phyloP scores from a whole-genome alignment of 1,284 basidiomycete species.

The Cutaneotrichosporon cavernicola region DNA sequence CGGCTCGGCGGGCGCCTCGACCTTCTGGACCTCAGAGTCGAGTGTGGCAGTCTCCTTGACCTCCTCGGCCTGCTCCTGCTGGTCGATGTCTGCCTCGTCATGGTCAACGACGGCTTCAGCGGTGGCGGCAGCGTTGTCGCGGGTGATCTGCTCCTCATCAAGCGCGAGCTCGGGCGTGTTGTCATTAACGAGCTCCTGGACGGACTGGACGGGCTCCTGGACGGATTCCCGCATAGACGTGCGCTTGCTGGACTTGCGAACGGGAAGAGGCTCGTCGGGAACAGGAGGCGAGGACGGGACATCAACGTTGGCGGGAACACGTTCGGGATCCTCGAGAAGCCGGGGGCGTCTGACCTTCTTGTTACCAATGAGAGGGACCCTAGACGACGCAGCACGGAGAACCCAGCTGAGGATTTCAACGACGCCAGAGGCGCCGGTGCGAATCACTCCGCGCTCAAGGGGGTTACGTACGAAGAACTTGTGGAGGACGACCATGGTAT shows the following conservation, averaged over 20 bases:
- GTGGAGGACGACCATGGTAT: constrained; percentile 26
- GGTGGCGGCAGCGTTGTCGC: constrained; percentile 3
- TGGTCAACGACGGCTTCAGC: not conserved
- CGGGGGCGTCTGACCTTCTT: not conserved
- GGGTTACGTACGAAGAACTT: constrained; percentile 38
- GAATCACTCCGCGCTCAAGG: constrained; percentile 26
- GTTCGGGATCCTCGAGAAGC: not conserved
- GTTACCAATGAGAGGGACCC: not conserved
- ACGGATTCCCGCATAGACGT: not conserved
- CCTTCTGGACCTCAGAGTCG: constrained; percentile 8
- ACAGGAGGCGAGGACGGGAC: constrained; percentile 5
- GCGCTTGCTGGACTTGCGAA: constrained; percentile 9
- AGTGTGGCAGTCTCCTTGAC: constrained; percentile 4
- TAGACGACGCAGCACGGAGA: not conserved
- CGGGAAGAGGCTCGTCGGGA: not conserved
- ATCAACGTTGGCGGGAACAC: not conserved
- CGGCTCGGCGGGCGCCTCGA: not conserved
- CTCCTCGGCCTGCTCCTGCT: constrained; percentile 4
- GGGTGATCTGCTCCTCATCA: not conserved
- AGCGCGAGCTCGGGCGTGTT: not conserved
- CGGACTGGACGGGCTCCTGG: constrained; percentile 3
- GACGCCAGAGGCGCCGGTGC: constrained; percentile 27
- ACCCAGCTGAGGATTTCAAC: constrained; percentile 22
- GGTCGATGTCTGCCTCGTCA: not conserved
- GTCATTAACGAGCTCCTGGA: constrained; percentile 8